Percentiles rank a stretch among this genome's conserved stretches.
Evolutionary conservation across 495 filamentous ascomycete species (phyloP).

Genomic region (Lepraria neglecta): DNA sequence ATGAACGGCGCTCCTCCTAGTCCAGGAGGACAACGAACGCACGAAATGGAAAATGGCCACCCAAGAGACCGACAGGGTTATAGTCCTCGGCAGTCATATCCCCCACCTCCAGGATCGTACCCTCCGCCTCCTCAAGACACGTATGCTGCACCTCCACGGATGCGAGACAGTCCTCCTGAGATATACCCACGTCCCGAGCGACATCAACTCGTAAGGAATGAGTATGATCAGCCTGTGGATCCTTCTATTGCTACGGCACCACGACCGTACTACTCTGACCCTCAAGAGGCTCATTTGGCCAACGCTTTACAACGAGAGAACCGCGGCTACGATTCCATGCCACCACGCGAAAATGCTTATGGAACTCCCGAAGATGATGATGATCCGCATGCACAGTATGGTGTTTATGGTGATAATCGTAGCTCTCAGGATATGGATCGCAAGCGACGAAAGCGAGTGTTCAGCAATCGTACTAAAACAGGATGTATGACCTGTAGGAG

Average conservation of each 20-base stretch:
- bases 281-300: slow-evolving; percentile 36
- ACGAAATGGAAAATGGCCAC: slow-evolving; percentile 25
- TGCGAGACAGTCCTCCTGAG: slow-evolving; percentile 20
- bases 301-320: slow-evolving; percentile 49
- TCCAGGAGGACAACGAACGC: slow-evolving; percentile 22
- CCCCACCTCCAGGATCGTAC: slow-evolving; percentile 23
- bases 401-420: slow-evolving; percentile 38
- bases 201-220: slow-evolving; percentile 25
- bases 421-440: slow-evolving; percentile 54
- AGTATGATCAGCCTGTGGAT: slow-evolving; percentile 27
- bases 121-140: slow-evolving; percentile 22
- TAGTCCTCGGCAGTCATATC: slow-evolving; percentile 27
- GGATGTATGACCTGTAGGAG: slow-evolving; percentile 92
- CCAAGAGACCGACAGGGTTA: slow-evolving; percentile 28
- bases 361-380: slow-evolving; percentile 35
- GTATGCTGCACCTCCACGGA: slow-evolving; percentile 23
- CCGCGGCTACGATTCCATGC: slow-evolving; percentile 38
- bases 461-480: slow-evolving; percentile 95
- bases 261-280: slow-evolving; percentile 44
- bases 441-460: slow-evolving; percentile 77
- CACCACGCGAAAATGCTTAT: slow-evolving; percentile 28
- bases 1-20: slow-evolving; percentile 22
- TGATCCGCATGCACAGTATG: slow-evolving; percentile 36
- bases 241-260: slow-evolving; percentile 22
- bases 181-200: slow-evolving; percentile 25